phyloP scores from a whole-genome alignment of 2,329 filamentous ascomycete genomes.

The Colletotrichum salicis region DNA sequence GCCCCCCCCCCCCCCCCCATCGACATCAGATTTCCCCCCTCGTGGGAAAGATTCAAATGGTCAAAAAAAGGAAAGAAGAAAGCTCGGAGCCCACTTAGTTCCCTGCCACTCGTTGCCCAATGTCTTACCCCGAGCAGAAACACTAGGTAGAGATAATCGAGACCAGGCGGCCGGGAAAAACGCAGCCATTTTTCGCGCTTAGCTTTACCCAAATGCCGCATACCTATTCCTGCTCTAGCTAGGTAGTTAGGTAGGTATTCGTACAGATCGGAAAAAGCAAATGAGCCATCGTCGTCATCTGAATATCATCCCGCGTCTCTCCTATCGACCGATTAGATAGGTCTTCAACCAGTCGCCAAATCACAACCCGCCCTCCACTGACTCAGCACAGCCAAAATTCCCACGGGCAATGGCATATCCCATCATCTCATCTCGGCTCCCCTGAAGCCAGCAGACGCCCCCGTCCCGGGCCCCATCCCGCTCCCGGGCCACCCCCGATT shows the following conservation, averaged over 20 bases:
- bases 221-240: not conserved
- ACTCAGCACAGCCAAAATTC: too few species aligned
- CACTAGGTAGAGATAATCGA: not conserved
- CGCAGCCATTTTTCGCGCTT: not conserved
- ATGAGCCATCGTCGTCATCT: not conserved
- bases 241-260: not conserved
- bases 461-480: too few species aligned
- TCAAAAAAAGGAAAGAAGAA: not conserved
- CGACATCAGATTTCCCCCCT: not conserved
- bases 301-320: not conserved
- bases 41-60: not conserved
- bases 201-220: too few species aligned
- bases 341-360: not conserved
- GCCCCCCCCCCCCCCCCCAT: too few species aligned
- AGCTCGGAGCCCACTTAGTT: not conserved
- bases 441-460: not conserved
- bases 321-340: too few species aligned
- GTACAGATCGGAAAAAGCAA: too few species aligned
- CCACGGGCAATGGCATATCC: not conserved
- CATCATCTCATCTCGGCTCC: not conserved
- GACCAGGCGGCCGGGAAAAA: not conserved
- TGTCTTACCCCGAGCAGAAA: not conserved
- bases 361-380: not conserved
- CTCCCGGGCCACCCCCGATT: not conserved
- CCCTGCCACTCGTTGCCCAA: not conserved